Percentiles rank a stretch among this genome's conserved stretches.
Evolutionary conservation across 345 rosid genomes (phyloP).

Genomic region (Gossypium rotundifolium): DNA sequence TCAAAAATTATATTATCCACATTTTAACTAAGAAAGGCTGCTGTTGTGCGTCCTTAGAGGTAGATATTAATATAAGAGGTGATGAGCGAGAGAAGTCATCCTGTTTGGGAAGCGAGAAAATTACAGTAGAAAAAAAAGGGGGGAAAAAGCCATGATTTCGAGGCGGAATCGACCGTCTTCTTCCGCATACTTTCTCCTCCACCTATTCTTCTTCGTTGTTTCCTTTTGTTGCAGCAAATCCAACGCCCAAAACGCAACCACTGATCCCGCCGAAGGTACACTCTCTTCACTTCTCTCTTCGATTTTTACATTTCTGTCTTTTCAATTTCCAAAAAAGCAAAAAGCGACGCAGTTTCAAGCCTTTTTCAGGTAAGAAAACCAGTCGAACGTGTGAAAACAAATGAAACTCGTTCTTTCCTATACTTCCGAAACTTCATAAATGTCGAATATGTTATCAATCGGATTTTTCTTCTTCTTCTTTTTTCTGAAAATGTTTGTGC

Average conservation of each 20-base stretch:
- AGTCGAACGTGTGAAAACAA: too few species aligned
- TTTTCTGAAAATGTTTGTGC: too few species aligned
- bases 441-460: too few species aligned
- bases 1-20: too few species aligned
- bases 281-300: not conserved
- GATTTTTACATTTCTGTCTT: not conserved
- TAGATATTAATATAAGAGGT: too few species aligned
- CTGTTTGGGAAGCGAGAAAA: not conserved
- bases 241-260: not conserved
- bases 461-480: not conserved
- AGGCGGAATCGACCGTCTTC: not conserved
- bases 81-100: not conserved
- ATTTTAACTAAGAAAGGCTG: not conserved
- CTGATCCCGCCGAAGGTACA: slow-evolving; percentile 1
- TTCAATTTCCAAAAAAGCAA: too few species aligned
- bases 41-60: not conserved
- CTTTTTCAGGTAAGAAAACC: too few species aligned
- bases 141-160: not conserved
- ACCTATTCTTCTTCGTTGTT: not conserved
- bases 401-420: not conserved
- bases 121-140: too few species aligned
- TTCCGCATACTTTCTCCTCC: not conserved
- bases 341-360: too few species aligned
- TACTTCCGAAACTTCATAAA: not conserved
- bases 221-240: not conserved